A percentile compares a stretch with the other conserved stretches of the same genome.
Conservation (phyloP, 768 basidiomycete genomes). For the Obba rivulosa region DNA sequence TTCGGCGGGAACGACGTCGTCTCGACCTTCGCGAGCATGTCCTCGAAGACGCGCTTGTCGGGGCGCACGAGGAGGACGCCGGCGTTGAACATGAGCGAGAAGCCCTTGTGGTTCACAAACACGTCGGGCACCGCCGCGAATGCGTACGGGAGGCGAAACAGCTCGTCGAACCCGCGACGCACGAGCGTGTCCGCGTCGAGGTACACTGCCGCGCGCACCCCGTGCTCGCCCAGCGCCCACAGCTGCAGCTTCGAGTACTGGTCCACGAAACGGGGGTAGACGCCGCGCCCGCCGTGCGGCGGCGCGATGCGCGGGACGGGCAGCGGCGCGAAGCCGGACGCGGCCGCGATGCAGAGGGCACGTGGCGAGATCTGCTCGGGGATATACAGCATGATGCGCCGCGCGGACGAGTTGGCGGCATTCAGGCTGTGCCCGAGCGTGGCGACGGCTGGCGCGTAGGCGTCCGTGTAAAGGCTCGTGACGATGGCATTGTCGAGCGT, state of each 20-base stretch:
- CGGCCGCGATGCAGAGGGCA: conserved; percentile 33
- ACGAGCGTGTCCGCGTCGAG: conserved; percentile 41
- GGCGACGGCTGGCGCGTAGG: conserved; percentile 26
- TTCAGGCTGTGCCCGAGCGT: conserved; percentile 27
- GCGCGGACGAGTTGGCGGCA: conserved; percentile 26
- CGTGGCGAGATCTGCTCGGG: conserved; percentile 32
- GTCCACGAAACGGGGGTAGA: conserved; percentile 32
- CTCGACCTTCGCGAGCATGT: conserved; percentile 31
- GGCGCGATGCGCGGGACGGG: conserved; percentile 33
- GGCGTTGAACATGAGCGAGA: conserved; percentile 33
- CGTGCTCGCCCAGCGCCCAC: conserved; percentile 31
- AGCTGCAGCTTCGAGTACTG: conserved; percentile 40
- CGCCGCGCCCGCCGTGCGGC: conserved; percentile 30
- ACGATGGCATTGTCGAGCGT: conserved; percentile 23
- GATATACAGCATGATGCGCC: conserved; percentile 27
- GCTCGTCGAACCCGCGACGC: conserved; percentile 37
- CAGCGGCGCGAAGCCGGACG: conserved; percentile 33
- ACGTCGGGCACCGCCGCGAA: conserved; percentile 40
- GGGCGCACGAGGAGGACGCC: conserved; percentile 29
- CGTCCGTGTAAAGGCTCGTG: conserved; percentile 27
- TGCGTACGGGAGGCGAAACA: conserved; percentile 35
- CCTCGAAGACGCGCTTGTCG: conserved; percentile 20
- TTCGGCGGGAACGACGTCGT: conserved; percentile 31
- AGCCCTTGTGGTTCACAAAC: conserved; percentile 25
- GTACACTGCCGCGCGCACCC: conserved; percentile 27